Evolutionary conservation across 345 rosid genomes (phyloP).

Genomic region (Anacardium occidentale): DNA sequence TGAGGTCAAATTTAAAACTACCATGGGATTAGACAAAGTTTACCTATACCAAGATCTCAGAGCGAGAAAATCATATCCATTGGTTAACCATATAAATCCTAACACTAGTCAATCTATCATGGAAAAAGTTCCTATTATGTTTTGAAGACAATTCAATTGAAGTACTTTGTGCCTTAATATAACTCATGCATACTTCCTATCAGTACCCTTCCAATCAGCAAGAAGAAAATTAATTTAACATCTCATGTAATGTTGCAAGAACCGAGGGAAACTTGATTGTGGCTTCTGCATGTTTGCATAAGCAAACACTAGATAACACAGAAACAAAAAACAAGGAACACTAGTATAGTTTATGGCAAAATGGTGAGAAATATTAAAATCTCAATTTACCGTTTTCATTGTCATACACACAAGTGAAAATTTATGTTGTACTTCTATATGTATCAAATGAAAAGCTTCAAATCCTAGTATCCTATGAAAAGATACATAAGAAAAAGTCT

Average conservation of each 20-base stretch:
- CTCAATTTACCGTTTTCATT: neutral
- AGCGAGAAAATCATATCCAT: neutral
- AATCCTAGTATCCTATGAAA: neutral
- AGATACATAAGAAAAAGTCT: neutral
- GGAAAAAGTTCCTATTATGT: neutral
- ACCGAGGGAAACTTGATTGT: neutral
- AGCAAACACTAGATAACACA: constrained; percentile 7
- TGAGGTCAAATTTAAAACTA: constrained; percentile 3
- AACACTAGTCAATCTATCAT: neutral
- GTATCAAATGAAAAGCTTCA: constrained; percentile 17
- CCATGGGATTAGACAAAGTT: neutral
- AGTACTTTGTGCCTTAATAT: neutral
- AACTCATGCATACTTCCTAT: neutral
- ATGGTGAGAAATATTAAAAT: constrained; percentile 11
- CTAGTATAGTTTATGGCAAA: neutral
- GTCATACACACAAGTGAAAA: neutral
- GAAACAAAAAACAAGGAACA: constrained; percentile 12
- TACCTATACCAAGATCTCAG: neutral
- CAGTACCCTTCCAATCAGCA: neutral
- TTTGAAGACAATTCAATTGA: neutral
- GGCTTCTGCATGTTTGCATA: constrained; percentile 3
- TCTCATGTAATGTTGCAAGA: constrained; percentile 4
- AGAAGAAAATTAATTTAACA: neutral
- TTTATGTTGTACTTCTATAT: neutral
- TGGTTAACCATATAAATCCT: no score